Percentiles rank a stretch among this genome's conserved stretches.
phyloP scores from a whole-genome alignment of 2,329 filamentous ascomycete species.

The Alternaria ventricosa region DNA sequence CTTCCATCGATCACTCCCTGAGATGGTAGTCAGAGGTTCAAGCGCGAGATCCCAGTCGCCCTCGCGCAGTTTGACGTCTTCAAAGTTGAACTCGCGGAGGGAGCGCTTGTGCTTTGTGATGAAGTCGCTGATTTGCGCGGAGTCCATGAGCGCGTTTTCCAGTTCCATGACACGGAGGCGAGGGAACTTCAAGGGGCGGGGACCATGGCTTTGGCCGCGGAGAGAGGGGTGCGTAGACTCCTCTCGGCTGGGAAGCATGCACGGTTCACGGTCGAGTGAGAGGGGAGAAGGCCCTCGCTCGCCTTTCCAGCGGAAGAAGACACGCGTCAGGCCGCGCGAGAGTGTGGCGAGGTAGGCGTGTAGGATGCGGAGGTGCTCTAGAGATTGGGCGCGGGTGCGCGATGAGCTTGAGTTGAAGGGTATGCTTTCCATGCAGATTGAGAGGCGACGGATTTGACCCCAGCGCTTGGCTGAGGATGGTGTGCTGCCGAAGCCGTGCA shows the following conservation, averaged over 20 bases:
- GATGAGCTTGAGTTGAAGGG: constrained; percentile 62
- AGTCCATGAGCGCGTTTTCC: constrained; percentile 75
- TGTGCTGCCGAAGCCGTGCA: constrained; percentile 74
- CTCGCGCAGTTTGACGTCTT: constrained; percentile 72
- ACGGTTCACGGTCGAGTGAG: constrained; percentile 71
- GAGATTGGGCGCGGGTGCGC: constrained; percentile 68
- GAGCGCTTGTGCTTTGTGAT: constrained; percentile 70
- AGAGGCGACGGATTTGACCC: constrained; percentile 77
- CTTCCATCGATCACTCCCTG: constrained; percentile 51
- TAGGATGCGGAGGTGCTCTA: constrained; percentile 68
- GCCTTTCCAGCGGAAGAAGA: constrained; percentile 80
- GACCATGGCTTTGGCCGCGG: constrained; percentile 39
- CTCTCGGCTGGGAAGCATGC: constrained; percentile 64
- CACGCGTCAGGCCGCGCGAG: constrained; percentile 68
- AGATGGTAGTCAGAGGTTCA: constrained; percentile 66
- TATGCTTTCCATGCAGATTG: constrained; percentile 73
- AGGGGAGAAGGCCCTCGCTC: constrained; percentile 76
- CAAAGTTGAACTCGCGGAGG: constrained; percentile 80
- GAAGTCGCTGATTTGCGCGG: constrained; percentile 72
- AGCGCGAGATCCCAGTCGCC: constrained; percentile 85
- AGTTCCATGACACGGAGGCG: constrained; percentile 72
- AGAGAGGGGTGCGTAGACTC: constrained; percentile 37
- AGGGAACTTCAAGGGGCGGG: constrained; percentile 65
- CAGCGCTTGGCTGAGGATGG: constrained; percentile 76
- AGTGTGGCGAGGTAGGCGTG: constrained; percentile 81